Base-by-base conservation (phyloP, 2,329 filamentous ascomycete species). In the Hymenoscyphus repandus region DNA sequence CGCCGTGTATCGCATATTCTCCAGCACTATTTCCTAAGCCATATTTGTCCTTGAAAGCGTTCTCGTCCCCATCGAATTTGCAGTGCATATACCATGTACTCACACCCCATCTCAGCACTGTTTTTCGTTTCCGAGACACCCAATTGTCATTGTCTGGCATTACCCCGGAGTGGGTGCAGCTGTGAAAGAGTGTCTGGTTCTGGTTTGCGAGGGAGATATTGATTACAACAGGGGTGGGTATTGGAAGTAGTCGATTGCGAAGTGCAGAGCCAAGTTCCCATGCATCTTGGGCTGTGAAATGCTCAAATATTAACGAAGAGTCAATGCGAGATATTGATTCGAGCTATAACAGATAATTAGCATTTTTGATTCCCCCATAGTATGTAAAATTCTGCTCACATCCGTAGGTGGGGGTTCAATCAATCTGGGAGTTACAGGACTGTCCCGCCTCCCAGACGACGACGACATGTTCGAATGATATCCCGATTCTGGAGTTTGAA, bases 1-100 rank as follows among this genome's bases (percentile, higher is more conserved):
- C 88, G 0, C 88, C 88, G 67, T 91, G 86, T 55, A 90, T 86
- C 1, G 87, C 87, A 71, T 87, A 92, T 31, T 79, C 72, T 2
- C 75, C 77, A 13, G 74, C 73, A 45, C 75, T 76, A 37, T 71
- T 69, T 5, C 78, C 75, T 62, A 91, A 70, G 32, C 76, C 82
- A 63, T 79, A 87, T 65, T 86, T 85, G 31, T 74, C 73, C 37
- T 76, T 75, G 67, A 92, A 90, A 2, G 70, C 72, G 20, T 64
- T 71, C 69, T 90, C 84, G 55, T 90, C 77, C 10, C 80, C 79
- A 1, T 62, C 65, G 57, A 82, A 82, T 71, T 88, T 88, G 66
- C 81, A 79, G 55, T 79, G 75, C 79, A 90, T 79, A 52, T 80
- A 78, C 85, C 85, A 91, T 3, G 83, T 86, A 56, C 78, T 84